These are phyloP conservation scores for Ophiocordyceps camponoti-saundersi DNA, from an alignment of 2,329 filamentous ascomycete genomes.

Conservation along the genomic window DNA sequence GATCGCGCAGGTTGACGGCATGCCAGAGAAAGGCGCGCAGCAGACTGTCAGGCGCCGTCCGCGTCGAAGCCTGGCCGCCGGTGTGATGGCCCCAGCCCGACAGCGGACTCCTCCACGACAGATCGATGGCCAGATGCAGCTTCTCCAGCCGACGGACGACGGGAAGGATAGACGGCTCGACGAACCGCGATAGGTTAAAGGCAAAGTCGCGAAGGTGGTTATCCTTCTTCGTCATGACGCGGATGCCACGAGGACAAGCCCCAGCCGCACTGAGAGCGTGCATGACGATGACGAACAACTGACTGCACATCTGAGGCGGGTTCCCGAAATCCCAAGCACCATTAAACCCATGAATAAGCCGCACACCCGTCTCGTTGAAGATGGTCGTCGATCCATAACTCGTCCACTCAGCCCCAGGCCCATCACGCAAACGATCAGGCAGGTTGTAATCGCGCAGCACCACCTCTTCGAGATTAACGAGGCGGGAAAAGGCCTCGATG, in stretches of 20 bases:
- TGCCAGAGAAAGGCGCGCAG: conserved; percentile 10
- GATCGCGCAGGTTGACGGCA: conserved; percentile 24
- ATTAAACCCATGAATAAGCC: conserved; percentile 2
- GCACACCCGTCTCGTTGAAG: conserved; percentile 14
- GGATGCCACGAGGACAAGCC: conserved; percentile 22
- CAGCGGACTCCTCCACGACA: conserved; percentile 3
- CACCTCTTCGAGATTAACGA: conserved; percentile 36
- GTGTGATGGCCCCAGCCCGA: background rate
- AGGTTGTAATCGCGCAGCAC: conserved; percentile 44
- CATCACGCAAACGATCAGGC: conserved; percentile 29
- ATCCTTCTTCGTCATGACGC: conserved; percentile 24
- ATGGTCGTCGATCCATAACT: conserved; percentile 35
- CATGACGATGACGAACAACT: conserved; percentile 22
- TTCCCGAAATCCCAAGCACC: conserved; percentile 3
- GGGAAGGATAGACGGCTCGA: conserved; percentile 17
- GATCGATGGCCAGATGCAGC: conserved; percentile 18
- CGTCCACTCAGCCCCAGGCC: conserved; percentile 22
- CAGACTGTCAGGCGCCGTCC: conserved; percentile 2
- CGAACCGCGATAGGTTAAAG: conserved; percentile 26
- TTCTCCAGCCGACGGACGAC: conserved; percentile 28
- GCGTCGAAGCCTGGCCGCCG: background rate
- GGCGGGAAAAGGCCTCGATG: conserved; percentile 33
- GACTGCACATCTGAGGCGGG: conserved; percentile 9
- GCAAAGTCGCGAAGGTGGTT: conserved; percentile 19
- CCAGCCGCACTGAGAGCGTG: conserved; percentile 23